Percentiles rank a stretch among this genome's conserved stretches.
phyloP scores from a whole-genome alignment of 2,329 filamentous ascomycete genomes.

The Diaporthe sp. region DNA sequence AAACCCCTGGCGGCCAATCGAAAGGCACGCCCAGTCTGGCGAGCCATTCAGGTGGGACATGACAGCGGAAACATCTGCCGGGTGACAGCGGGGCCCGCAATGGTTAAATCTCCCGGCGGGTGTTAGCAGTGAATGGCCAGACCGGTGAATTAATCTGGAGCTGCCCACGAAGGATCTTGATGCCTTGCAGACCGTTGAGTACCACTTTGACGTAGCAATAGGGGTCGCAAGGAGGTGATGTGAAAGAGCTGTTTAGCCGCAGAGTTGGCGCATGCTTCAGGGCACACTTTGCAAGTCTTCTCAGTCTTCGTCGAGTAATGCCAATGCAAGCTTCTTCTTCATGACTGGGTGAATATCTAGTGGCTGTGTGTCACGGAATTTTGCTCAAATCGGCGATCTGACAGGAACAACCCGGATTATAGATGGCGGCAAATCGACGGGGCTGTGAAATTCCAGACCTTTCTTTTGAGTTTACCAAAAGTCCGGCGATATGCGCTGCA shows the following conservation, averaged over 20 bases:
- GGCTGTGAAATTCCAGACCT: not conserved
- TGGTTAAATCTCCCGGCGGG: not conserved
- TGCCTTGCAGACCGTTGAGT: conserved; percentile 2
- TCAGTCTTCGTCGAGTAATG: not conserved
- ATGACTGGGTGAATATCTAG: not conserved
- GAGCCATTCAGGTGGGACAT: conserved; percentile 27
- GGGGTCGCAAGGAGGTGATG: not conserved
- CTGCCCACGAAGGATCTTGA: not conserved
- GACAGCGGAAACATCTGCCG: conserved; percentile 28
- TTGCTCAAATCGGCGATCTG: not conserved
- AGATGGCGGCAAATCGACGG: not conserved
- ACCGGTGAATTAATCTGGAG: not conserved
- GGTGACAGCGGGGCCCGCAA: conserved; percentile 18
- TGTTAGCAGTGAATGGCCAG: not conserved
- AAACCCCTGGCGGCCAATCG: conserved; percentile 20
- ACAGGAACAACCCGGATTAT: not conserved
- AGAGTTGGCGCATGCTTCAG: conserved; percentile 16
- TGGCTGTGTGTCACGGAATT: not conserved
- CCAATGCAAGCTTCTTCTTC: not conserved
- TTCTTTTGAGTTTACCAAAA: conserved; percentile 8
- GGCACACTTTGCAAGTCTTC: not conserved
- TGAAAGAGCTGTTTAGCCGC: not conserved
- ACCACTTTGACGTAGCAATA: not conserved
- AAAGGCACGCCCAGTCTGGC: conserved; percentile 16
- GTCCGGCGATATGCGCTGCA: not conserved